A percentile compares a stretch with the other conserved stretches of the same genome.
Evolutionary conservation across 768 basidiomycete species (phyloP).

Genomic region (Postia placenta): DNA sequence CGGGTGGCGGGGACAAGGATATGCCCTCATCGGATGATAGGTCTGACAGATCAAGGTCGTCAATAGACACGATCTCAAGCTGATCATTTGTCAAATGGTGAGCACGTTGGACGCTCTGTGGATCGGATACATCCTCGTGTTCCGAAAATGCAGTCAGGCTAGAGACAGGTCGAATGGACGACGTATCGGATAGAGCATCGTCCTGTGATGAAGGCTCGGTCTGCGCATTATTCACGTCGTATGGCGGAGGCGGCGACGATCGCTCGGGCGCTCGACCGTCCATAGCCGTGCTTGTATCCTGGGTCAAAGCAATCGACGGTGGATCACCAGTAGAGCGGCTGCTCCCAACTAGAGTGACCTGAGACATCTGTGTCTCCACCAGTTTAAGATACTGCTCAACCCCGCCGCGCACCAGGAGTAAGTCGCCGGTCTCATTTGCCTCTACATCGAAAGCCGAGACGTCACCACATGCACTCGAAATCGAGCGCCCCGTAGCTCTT

Average conservation of each 20-base stretch:
- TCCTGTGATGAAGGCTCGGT: background rate
- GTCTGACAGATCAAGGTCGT: constrained; percentile 78
- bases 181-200: background rate
- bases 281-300: background rate
- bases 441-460: constrained; percentile 72
- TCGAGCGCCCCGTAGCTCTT: constrained; percentile 29
- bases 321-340: background rate
- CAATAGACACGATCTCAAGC: constrained; percentile 71
- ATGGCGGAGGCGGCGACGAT: background rate
- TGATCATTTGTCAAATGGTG: constrained; percentile 31
- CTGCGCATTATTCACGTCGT: background rate
- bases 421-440: constrained; percentile 50
- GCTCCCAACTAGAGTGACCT: background rate
- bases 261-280: background rate
- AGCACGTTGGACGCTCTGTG: background rate
- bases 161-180: background rate
- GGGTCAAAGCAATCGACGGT: background rate
- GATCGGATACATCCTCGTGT: background rate
- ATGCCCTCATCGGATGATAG: constrained; percentile 52
- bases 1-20: constrained; percentile 31
- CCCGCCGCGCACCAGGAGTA: constrained; percentile 54
- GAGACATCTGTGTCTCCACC: constrained; percentile 32
- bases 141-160: background rate
- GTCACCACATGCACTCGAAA: constrained; percentile 36
- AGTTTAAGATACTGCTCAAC: constrained; percentile 63